These are phyloP conservation scores for Rhizopus stolonifer DNA, from an alignment of 371 early-diverging fungal species.

Conservation along the genomic window DNA sequence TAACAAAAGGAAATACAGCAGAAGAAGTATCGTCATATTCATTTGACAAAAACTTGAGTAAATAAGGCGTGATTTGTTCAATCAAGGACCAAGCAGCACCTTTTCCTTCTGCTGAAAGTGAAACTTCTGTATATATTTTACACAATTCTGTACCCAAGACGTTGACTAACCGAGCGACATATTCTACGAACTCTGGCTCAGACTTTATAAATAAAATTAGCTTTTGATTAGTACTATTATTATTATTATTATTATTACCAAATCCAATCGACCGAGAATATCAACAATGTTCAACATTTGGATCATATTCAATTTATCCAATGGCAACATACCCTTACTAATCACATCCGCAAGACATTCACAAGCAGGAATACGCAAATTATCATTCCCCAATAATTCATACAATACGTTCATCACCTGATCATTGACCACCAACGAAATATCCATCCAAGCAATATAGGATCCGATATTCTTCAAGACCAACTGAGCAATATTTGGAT, in stretches of 20 bases:
- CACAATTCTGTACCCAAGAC: conserved; percentile 81
- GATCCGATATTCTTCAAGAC: conserved; percentile 67
- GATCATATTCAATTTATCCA: conserved; percentile 85
- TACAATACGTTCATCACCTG: conserved; percentile 78
- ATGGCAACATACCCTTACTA: conserved; percentile 88
- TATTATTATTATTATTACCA: conserved; percentile 28
- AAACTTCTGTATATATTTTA: conserved; percentile 67
- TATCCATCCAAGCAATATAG: conserved; percentile 91
- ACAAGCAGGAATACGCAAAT: conserved; percentile 72
- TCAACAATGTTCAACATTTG: conserved; percentile 74
- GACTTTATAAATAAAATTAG: conserved; percentile 28
- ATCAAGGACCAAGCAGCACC: conserved; percentile 49
- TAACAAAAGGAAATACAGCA: conserved; percentile 72
- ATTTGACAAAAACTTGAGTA: conserved; percentile 71
- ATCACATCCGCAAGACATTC: conserved; percentile 83
- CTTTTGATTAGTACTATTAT: not conserved
- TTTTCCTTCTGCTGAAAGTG: conserved; percentile 43
- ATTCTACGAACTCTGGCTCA: conserved; percentile 78
- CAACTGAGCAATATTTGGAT: conserved; percentile 59
- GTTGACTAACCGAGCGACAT: conserved; percentile 81
- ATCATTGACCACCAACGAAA: conserved; percentile 84
- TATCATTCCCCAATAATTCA: conserved; percentile 59
- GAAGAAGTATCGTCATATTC: conserved; percentile 84
- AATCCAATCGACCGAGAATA: conserved; percentile 56
- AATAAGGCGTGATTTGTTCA: conserved; percentile 64